Evolutionary conservation across 140 eudicot species (phyloP).

Genomic region (Ambrosia hybrid): DNA sequence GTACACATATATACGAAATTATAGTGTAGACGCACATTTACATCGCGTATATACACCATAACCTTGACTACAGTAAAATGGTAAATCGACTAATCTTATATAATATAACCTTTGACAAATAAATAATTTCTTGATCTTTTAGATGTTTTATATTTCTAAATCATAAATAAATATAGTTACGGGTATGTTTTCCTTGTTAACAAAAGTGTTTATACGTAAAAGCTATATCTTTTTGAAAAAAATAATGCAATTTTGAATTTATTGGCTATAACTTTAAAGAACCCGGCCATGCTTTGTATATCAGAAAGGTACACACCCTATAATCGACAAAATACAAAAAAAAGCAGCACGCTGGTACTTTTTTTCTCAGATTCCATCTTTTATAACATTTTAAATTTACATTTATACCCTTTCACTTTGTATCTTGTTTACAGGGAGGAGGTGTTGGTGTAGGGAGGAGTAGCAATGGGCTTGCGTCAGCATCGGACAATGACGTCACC

Average conservation of each 20-base stretch:
- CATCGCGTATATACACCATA: too few species aligned
- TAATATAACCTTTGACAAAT: too few species aligned
- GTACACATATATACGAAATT: slow-evolving; percentile 11
- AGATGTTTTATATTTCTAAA: too few species aligned
- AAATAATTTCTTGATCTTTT: too few species aligned
- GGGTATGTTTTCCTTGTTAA: too few species aligned
- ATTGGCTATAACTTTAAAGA: not conserved
- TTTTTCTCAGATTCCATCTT: slow-evolving; percentile 33
- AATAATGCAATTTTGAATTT: too few species aligned
- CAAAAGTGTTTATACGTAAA: too few species aligned
- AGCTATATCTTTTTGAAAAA: too few species aligned
- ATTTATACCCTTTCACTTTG: slow-evolving; percentile 18
- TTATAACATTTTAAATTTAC: slow-evolving; percentile 5
- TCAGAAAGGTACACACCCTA: slow-evolving; percentile 14
- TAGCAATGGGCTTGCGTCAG: slow-evolving; percentile 52
- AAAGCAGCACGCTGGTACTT: slow-evolving; percentile 38
- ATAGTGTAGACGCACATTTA: too few species aligned
- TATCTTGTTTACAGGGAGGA: slow-evolving; percentile 26
- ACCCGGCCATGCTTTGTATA: slow-evolving; percentile 7
- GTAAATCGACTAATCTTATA: too few species aligned
- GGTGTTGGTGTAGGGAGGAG: slow-evolving; percentile 49
- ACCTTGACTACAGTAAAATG: too few species aligned
- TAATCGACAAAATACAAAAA: slow-evolving; percentile 50
- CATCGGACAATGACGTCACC: slow-evolving; percentile 51
- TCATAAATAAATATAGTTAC: too few species aligned